These are phyloP conservation scores for Metschnikowia baotianmanensis DNA, from an alignment of 805 yeast species.

Conservation along the genomic window DNA sequence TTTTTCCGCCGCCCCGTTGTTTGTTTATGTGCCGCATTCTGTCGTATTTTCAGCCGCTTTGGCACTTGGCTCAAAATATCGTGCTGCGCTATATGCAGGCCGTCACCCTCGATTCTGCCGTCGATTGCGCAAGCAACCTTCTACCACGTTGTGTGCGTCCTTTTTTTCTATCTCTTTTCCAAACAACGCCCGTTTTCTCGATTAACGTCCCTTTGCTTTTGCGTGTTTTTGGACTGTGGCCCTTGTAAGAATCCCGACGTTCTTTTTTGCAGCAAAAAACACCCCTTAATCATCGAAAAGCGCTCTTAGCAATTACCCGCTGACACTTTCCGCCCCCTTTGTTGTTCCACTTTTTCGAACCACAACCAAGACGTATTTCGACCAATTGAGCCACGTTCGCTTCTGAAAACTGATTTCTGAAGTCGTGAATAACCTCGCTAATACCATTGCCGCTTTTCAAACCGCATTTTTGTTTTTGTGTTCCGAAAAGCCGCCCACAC, in stretches of 20 bases:
- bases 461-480: neutral
- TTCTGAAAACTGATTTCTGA: neutral
- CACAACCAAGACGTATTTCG: neutral
- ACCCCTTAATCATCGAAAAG: neutral
- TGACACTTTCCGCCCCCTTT: neutral
- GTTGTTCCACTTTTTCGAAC: neutral
- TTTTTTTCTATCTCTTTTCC: conserved; percentile 1
- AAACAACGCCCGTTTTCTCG: neutral
- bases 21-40: conserved; percentile 2
- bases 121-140: conserved; percentile 10
- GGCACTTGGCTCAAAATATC: neutral
- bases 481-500: neutral
- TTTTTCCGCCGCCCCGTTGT: neutral
- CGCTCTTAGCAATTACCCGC: neutral
- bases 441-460: neutral
- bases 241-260: neutral
- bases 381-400: neutral
- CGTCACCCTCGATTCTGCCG: conserved; percentile 1
- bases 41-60: conserved; percentile 8
- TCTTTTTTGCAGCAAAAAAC: neutral
- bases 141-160: conserved; percentile 3
- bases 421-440: neutral
- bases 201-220: neutral
- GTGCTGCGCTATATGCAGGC: neutral
- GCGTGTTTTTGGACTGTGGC: neutral